A percentile compares a stretch with the other conserved stretches of the same genome.
Evolutionary conservation across 2,329 filamentous ascomycete genomes (phyloP).

Genomic region (Colletotrichum cuscutae): DNA sequence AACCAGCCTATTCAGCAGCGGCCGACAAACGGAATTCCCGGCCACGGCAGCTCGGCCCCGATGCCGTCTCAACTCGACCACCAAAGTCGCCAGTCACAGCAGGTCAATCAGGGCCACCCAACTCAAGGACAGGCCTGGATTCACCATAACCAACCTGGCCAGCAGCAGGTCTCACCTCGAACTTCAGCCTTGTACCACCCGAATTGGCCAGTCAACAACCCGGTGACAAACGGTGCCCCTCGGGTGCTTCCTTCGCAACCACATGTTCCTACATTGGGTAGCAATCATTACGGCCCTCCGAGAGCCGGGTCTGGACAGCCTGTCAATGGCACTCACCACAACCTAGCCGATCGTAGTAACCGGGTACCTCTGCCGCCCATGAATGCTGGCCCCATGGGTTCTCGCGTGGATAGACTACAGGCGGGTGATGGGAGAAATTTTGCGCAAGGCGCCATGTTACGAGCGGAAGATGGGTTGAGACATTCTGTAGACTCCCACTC

Average conservation of each 20-base stretch:
- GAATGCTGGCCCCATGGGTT: neutral
- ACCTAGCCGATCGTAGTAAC: neutral
- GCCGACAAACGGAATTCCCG: neutral
- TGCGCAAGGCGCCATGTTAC: neutral
- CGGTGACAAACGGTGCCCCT: neutral
- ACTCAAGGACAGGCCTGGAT: conserved; percentile 11
- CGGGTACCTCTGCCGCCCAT: neutral
- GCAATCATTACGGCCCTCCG: neutral
- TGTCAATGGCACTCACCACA: neutral
- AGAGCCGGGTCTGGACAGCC: neutral
- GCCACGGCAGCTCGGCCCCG: conserved; percentile 6
- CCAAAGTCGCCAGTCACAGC: neutral
- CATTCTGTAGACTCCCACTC: conserved; percentile 2
- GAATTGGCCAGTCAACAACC: neutral
- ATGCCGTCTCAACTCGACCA: conserved; percentile 8
- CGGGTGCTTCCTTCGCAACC: conserved; percentile 21
- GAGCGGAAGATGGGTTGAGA: conserved; percentile 7
- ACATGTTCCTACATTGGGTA: conserved; percentile 3
- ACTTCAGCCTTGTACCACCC: conserved; percentile 2
- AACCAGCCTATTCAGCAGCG: neutral
- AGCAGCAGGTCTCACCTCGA: conserved; percentile 11
- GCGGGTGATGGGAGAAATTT: neutral
- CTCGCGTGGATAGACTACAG: neutral
- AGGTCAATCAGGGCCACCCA: conserved; percentile 3
- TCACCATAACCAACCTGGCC: neutral